Base-by-base conservation (phyloP, 148 eudicot genomes). In the Cornus controversa region DNA sequence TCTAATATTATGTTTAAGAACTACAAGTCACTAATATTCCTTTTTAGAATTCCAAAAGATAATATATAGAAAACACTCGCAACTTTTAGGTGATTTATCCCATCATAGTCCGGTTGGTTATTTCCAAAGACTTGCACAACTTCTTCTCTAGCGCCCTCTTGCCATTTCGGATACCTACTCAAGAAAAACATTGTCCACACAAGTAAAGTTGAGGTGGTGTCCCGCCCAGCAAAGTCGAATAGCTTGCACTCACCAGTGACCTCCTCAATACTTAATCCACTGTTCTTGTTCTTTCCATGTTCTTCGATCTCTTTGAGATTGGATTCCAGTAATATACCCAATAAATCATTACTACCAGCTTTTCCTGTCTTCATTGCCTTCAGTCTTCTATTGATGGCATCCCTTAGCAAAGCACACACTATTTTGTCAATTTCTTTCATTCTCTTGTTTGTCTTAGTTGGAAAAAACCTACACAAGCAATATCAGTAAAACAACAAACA, bases 201-300 rank as follows among this genome's bases (percentile, higher is more conserved):
- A 36, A 86, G 84, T 67, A 86, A 66, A 4, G 67, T 9, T n/a
- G 89, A 73, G 7, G 87, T 84, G 23, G 89, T 79, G 15, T 79
- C 89, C 66, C 81, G 83, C 0, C 89, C 89, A 0, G 85, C 89
- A 65, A 83, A 10, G 78, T 86, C 83, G 72, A 86, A 86, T 4
- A 81, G 7, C 53, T 86, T 86, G 64, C 89, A 84, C 42, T 86
- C 89, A 16, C 77, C 69, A 14, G 84, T 66, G n/a, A 86, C 72
- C 20, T 86, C 85, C 45, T 81, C 53, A 24, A 79, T 58, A 18
- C 54, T 81, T 66, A 84, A 29, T 29, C 75, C 63, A 26, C 11
- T 4, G 6, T 54, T 1, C 16, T 70, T 28, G 16, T 78, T 15
- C 9, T 70, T 74, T 31, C 42, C 27, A 6, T 36, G 10, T 50